Evolutionary conservation across 352 stramenopile genomes (phyloP).

Genomic region (Phytophthora boehmeriae): DNA sequence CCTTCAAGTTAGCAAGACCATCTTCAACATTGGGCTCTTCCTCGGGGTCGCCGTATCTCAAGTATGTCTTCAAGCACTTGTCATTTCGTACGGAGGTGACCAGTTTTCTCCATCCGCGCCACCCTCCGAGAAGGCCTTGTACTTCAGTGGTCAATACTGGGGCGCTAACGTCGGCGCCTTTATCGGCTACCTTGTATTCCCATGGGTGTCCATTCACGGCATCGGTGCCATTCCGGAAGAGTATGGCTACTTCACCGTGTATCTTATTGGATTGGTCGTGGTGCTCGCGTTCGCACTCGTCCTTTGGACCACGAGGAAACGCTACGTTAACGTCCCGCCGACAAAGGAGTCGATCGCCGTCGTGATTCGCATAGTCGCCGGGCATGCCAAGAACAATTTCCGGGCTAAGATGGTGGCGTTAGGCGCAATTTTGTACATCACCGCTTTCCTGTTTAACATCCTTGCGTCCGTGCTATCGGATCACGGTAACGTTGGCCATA

Average conservation of each 20-base stretch:
- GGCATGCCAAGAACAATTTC: constrained; percentile 22
- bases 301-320: constrained; percentile 45
- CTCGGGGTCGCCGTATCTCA: constrained; percentile 51
- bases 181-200: constrained; percentile 81
- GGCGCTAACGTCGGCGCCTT: constrained; percentile 71
- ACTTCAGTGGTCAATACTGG: constrained; percentile 88
- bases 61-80: constrained; percentile 59
- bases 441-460: constrained; percentile 51
- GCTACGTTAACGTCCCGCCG: constrained; percentile 52
- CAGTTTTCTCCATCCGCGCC: constrained; percentile 60
- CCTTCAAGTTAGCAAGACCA: constrained; percentile 30
- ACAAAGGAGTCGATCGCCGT: constrained; percentile 42
- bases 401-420: constrained; percentile 32
- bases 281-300: constrained; percentile 47
- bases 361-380: constrained; percentile 38
- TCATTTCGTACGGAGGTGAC: constrained; percentile 66
- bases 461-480: constrained; percentile 50
- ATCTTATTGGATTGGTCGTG: constrained; percentile 52
- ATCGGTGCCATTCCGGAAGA: constrained; percentile 52
- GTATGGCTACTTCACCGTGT: constrained; percentile 58
- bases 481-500: constrained; percentile 27
- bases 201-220: constrained; percentile 77
- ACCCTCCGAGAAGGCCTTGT: constrained; percentile 53
- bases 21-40: constrained; percentile 70
- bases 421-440: constrained; percentile 34